phyloP scores from a whole-genome alignment of 495 filamentous ascomycete species.

The Hypoxylon crocopeplum region DNA sequence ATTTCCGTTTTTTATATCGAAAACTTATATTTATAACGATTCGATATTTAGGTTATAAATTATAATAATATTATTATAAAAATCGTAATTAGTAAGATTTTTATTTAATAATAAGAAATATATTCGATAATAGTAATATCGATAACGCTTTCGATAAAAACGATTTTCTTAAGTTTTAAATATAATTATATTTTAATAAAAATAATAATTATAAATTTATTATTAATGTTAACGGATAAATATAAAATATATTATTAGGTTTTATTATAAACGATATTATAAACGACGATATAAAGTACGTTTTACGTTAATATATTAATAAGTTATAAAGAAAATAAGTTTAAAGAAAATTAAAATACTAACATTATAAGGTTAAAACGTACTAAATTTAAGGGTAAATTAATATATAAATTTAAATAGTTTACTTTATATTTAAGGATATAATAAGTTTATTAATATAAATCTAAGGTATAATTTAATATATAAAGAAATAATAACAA shows the following conservation, averaged over 20 bases:
- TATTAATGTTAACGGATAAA: not conserved
- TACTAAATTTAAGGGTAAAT: too few relatives aligned
- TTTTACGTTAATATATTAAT: too few relatives aligned
- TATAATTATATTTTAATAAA: not conserved
- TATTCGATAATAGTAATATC: constrained; percentile 12
- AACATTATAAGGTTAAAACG: too few relatives aligned
- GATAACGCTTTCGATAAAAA: not conserved
- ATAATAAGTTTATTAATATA: too few relatives aligned
- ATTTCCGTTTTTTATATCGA: constrained; percentile 10
- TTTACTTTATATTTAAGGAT: too few relatives aligned
- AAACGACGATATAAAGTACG: too few relatives aligned
- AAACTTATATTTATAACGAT: constrained; percentile 28
- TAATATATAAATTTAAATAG: too few relatives aligned
- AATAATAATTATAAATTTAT: not conserved
- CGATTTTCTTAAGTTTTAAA: constrained; percentile 3
- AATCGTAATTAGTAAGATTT: not conserved
- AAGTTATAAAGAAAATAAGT: too few relatives aligned
- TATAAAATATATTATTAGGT: not conserved
- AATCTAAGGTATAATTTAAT: too few relatives aligned
- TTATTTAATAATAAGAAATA: not conserved
- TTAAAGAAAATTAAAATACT: too few relatives aligned
- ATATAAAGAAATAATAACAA: too few relatives aligned
- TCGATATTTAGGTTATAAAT: constrained; percentile 38
- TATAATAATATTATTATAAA: constrained; percentile 24
- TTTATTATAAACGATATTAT: not conserved